Percentiles rank a stretch among this genome's conserved stretches.
Conservation (phyloP, 768 basidiomycete genomes). For the Tephrocybe sp. region DNA sequence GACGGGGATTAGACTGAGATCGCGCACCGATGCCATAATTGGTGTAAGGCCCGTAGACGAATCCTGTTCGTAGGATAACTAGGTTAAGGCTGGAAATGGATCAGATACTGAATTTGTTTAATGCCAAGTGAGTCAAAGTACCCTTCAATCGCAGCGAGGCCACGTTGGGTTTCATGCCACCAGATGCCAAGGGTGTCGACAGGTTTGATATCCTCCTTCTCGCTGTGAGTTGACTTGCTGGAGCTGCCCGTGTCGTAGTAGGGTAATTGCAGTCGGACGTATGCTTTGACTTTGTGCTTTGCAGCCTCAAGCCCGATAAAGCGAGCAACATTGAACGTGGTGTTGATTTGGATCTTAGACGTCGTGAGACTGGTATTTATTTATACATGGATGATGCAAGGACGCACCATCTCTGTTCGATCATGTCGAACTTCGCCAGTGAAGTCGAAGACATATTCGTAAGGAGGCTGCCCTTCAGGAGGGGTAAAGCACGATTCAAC, state of each 20-base stretch:
- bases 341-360: slow-evolving; percentile 69
- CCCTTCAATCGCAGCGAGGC: slow-evolving; percentile 72
- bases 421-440: slow-evolving; percentile 79
- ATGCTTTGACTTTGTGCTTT: slow-evolving; percentile 74
- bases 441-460: slow-evolving; percentile 81
- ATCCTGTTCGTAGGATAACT: slow-evolving; percentile 71
- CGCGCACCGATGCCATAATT: slow-evolving; percentile 65
- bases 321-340: slow-evolving; percentile 68
- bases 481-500: slow-evolving; percentile 72
- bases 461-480: slow-evolving; percentile 63
- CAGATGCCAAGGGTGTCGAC: slow-evolving; percentile 68
- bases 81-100: slow-evolving; percentile 61
- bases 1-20: slow-evolving; percentile 3
- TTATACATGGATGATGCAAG: slow-evolving; percentile 9
- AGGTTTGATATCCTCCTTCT: slow-evolving; percentile 76
- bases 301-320: slow-evolving; percentile 75
- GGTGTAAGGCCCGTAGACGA: slow-evolving; percentile 80
- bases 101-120: slow-evolving; percentile 12
- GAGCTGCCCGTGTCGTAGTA: slow-evolving; percentile 64
- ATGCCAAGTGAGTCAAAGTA: slow-evolving; percentile 28
- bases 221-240: slow-evolving; percentile 61
- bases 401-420: slow-evolving; percentile 67
- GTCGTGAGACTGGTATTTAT: slow-evolving; percentile 6
- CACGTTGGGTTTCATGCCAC: slow-evolving; percentile 87
- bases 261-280: slow-evolving; percentile 73